Conservation (phyloP, 805 yeast species). For the Yamadazyma nakazawae region DNA sequence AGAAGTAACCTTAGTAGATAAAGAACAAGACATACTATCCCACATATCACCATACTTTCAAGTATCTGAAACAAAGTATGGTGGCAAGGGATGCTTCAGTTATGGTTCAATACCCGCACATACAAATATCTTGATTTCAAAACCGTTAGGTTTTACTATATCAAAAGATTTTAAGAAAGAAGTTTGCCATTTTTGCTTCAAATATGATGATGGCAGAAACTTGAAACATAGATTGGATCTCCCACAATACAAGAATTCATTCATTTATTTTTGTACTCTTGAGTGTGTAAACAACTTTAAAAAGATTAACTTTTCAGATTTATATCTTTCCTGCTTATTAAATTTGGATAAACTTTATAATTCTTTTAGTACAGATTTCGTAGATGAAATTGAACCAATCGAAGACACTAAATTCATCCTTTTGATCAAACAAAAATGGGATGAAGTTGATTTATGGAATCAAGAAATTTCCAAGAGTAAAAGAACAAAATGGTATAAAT, state of each 20-base stretch:
- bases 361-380: constrained; percentile 23
- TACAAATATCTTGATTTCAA: constrained; percentile 38
- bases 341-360: constrained; percentile 30
- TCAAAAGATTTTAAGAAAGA: constrained; percentile 57
- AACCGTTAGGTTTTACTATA: constrained; percentile 48
- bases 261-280: constrained; percentile 54
- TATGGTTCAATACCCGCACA: constrained; percentile 34
- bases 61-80: constrained; percentile 40
- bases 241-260: constrained; percentile 29
- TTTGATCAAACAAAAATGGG: constrained; percentile 34
- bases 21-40: constrained; percentile 16
- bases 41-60: constrained; percentile 29
- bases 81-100: constrained; percentile 65
- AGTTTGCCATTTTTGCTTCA: constrained; percentile 55
- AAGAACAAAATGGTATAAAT: constrained; percentile 29
- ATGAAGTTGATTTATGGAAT: constrained; percentile 36
- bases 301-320: constrained; percentile 29
- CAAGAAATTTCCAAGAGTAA: constrained; percentile 27
- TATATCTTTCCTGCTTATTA: constrained; percentile 36
- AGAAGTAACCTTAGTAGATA: constrained; percentile 10
- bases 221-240: constrained; percentile 39
- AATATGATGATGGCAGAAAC: constrained; percentile 45
- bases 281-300: constrained; percentile 38
- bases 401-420: constrained; percentile 10
- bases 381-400: constrained; percentile 14